Percentiles rank a stretch among this genome's conserved stretches.
phyloP scores from a whole-genome alignment of 345 rosid species.

The thale cress (Arabidopsis thaliana) region DNA sequence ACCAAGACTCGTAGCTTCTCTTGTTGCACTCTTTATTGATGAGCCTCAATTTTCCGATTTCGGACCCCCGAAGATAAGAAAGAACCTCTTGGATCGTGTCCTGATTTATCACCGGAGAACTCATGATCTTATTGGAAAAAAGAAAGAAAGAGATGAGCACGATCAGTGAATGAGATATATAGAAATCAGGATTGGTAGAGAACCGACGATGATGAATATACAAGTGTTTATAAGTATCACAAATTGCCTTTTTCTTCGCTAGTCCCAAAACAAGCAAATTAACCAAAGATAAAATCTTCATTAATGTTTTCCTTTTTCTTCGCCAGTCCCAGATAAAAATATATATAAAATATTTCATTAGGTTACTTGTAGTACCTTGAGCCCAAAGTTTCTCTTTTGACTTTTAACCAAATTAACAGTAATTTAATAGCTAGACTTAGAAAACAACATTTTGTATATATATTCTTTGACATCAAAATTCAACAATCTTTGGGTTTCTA shows the following conservation, averaged over 20 bases:
- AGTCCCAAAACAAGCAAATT: neutral
- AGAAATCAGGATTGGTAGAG: neutral
- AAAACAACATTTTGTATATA: too few species aligned
- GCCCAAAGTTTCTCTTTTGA: neutral
- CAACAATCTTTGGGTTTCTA: neutral
- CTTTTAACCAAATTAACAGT: neutral
- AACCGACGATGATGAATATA: neutral
- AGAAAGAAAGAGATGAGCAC: neutral
- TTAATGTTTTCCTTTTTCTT: neutral
- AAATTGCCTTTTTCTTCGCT: neutral
- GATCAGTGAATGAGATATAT: neutral
- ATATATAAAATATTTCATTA: too few species aligned
- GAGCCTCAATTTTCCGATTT: neutral
- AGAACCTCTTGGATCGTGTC: conserved; percentile 23
- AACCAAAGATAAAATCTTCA: neutral
- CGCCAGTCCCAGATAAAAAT: too few species aligned
- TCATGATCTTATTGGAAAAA: neutral
- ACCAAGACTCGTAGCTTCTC: conserved; percentile 22
- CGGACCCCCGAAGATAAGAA: neutral
- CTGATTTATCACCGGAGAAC: neutral
- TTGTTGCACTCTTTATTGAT: conserved; percentile 31
- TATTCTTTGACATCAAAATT: too few species aligned
- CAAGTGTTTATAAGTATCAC: neutral
- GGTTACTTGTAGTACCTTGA: neutral
- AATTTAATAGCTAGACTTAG: neutral